These are phyloP conservation scores for Capsicum baccatum DNA, from an alignment of 257 asterid genomes.

Conservation along the genomic window DNA sequence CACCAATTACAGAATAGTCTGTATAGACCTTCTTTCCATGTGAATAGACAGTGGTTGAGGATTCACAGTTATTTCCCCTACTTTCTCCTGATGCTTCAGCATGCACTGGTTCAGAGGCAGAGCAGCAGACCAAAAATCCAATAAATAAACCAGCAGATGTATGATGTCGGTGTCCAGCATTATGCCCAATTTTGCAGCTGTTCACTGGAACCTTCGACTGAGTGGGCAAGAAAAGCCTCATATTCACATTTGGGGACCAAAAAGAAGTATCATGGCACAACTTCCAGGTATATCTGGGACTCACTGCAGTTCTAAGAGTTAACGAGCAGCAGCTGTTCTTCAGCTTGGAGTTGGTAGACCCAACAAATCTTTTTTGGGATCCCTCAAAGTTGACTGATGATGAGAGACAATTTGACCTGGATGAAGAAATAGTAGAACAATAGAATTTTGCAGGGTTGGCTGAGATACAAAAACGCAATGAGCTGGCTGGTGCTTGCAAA, in stretches of 20 bases:
- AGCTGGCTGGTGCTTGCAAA: slow-evolving; percentile 44
- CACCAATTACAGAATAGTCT: slow-evolving; percentile 80
- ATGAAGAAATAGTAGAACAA: slow-evolving; percentile 31
- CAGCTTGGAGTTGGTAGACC: slow-evolving; percentile 38
- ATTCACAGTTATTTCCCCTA: slow-evolving; percentile 38
- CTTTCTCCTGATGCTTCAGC: slow-evolving; percentile 59
- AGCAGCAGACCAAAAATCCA: slow-evolving; percentile 69
- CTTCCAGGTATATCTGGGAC: slow-evolving; percentile 40
- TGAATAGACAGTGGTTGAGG: slow-evolving; percentile 45
- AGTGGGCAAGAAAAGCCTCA: slow-evolving; percentile 54
- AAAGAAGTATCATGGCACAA: slow-evolving; percentile 43
- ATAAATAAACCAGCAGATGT: slow-evolving; percentile 52
- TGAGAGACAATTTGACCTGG: slow-evolving; percentile 41
- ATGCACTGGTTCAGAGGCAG: slow-evolving; percentile 60
- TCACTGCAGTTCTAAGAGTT: slow-evolving; percentile 47
- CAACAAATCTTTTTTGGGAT: slow-evolving; percentile 40
- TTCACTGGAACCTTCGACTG: slow-evolving; percentile 41
- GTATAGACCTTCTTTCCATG: slow-evolving; percentile 67
- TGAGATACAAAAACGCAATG: slow-evolving; percentile 41
- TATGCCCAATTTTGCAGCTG: slow-evolving; percentile 41
- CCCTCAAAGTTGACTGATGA: slow-evolving; percentile 45
- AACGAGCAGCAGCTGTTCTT: slow-evolving; percentile 42
- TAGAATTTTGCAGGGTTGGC: slow-evolving; percentile 39
- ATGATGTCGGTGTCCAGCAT: slow-evolving; percentile 50
- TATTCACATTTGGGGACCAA: slow-evolving; percentile 45